Evolutionary conservation across 331 rosid species (phyloP).

Genomic region (Spiraea crenata): DNA sequence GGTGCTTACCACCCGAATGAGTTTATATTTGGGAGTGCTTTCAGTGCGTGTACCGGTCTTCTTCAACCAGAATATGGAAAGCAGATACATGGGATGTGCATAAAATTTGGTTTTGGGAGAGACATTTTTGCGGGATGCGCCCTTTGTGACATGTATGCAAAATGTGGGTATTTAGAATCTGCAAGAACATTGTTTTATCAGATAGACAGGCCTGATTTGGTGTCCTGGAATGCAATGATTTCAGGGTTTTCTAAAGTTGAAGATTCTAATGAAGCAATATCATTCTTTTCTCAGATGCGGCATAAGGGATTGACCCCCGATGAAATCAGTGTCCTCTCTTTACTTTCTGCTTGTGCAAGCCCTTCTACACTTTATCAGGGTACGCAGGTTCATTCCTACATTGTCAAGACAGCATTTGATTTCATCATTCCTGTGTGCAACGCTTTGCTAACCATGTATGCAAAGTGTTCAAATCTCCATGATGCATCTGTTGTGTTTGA

Average conservation of each 20-base stretch:
- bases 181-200: slow-evolving; percentile 51
- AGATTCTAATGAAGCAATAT: slow-evolving; percentile 48
- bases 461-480: slow-evolving; percentile 56
- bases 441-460: slow-evolving; percentile 61
- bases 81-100: slow-evolving; percentile 62
- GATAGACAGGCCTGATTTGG: slow-evolving; percentile 63
- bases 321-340: slow-evolving; percentile 52
- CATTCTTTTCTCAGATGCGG: slow-evolving; percentile 52
- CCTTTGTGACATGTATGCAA: slow-evolving; percentile 75
- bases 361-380: slow-evolving; percentile 53
- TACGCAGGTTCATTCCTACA: slow-evolving; percentile 62
- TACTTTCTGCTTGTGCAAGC: slow-evolving; percentile 56
- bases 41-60: slow-evolving; percentile 64
- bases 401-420: slow-evolving; percentile 44
- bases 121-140: slow-evolving; percentile 73
- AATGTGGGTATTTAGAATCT: slow-evolving; percentile 46
- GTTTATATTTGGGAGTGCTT: slow-evolving; percentile 62
- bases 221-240: slow-evolving; percentile 75
- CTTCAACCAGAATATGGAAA: slow-evolving; percentile 59
- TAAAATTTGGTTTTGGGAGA: slow-evolving; percentile 61
- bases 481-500: slow-evolving; percentile 55
- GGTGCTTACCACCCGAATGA: slow-evolving; percentile 61
- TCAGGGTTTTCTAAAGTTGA: slow-evolving; percentile 49
- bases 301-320: slow-evolving; percentile 46
- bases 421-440: slow-evolving; percentile 44